Conservation (phyloP, 2,329 filamentous ascomycete genomes). For the Scedosporium dehoogii region DNA sequence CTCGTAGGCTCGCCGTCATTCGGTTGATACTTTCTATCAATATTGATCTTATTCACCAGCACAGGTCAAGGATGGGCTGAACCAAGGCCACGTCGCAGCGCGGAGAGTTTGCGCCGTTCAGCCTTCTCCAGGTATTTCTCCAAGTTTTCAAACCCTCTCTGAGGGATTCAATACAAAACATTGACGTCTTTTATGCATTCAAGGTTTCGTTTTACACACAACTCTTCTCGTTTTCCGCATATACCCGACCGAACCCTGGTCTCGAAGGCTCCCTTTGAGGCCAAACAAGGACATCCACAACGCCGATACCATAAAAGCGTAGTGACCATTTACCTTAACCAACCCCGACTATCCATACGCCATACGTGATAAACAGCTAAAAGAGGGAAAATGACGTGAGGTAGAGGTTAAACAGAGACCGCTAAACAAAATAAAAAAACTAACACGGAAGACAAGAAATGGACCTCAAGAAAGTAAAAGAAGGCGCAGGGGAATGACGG, state of each 20-base stretch:
- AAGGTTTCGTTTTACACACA: too few relatives aligned
- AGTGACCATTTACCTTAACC: neutral
- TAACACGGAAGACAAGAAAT: neutral
- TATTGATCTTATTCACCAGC: too few relatives aligned
- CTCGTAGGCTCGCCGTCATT: too few relatives aligned
- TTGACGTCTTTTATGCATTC: too few relatives aligned
- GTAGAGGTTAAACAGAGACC: neutral
- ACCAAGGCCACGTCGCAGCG: too few relatives aligned
- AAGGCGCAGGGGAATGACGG: neutral
- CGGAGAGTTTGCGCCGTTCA: too few relatives aligned
- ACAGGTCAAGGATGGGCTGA: too few relatives aligned
- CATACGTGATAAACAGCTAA: slow-evolving; percentile 3
- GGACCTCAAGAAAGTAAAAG: neutral
- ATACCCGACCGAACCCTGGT: neutral
- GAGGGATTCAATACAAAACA: too few relatives aligned
- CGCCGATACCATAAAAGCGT: neutral
- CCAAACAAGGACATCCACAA: neutral
- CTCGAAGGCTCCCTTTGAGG: neutral
- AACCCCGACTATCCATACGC: neutral
- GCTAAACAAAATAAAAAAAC: neutral
- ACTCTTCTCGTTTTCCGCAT: too few relatives aligned
- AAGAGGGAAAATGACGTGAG: neutral
- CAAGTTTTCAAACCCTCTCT: too few relatives aligned
- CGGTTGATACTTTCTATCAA: too few relatives aligned
- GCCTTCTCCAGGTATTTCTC: too few relatives aligned